Base-by-base conservation (phyloP, 2,329 filamentous ascomycete species). In the Westerdykella sp. region DNA sequence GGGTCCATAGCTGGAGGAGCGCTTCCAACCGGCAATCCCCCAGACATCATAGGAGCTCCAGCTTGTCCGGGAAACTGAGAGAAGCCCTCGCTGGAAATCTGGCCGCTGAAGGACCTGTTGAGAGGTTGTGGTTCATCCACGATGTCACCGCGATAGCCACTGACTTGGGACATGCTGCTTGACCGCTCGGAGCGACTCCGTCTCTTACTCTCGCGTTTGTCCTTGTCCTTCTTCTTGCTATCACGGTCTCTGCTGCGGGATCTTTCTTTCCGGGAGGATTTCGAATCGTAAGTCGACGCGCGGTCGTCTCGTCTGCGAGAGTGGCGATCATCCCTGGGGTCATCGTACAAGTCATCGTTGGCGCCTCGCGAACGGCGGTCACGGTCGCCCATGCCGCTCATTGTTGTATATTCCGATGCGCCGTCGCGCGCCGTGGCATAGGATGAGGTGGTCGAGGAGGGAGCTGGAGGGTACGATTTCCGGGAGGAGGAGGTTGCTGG, bases 1-100 rank as follows among this genome's bases (percentile, higher is more conserved):
- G 74, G 67, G 39, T 73, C 70, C 49, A 69, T 67, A 36, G 62
- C 54, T 5, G 56, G 50, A 30, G 49, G 51, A 31, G 60, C 57
- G 34, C 48, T 53, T 46, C 50, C 50, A 16, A 50, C 43, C 28
- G 62, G 62, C 44, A 63, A 53, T 43, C 55, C 60, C 44, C 57
- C 61, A 25, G 63, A 62, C 58, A 61, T 65, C 51, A 60, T 57
- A 45, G 60, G 54, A 41, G 57, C 57, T 38, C 57, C 61, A 46
- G 46, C 54, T 50, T 62, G 63, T 38, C 56, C 58, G n/a, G 64
- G 57, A 42, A 65, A 66, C 44, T 57, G 62, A 34, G 61, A 57
- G 45, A 67, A 63, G 46, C 57, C 58, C 10, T 56, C 54, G 39
- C 48, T 57, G 42, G 49, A 49, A 41, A 63, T 50, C 47, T 63